Base-by-base conservation (phyloP, 129 eudicot species). In the Flaveria brownii region DNA sequence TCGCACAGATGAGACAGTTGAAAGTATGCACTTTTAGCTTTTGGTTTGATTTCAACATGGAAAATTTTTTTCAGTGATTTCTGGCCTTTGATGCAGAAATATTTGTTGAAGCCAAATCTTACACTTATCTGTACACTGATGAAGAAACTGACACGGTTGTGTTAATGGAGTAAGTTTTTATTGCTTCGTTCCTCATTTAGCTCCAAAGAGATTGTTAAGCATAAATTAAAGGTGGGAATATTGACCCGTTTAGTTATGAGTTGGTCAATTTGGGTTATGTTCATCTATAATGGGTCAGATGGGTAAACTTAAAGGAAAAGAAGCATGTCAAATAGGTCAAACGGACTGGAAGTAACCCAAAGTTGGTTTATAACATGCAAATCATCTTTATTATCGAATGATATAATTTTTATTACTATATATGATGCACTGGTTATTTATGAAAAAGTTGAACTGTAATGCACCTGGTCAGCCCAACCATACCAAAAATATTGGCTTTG, bases 1-100 rank as follows among this genome's bases (percentile, higher is more conserved):
- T 65, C 96, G 99, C 36, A 91, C 99, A 13, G 96, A 94, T 73
- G 99, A 94, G 83, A 65, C 90, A 2, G 81, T 94, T 75, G 97
- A 94, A 75, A 91, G 99, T 94, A 91, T 65, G 86, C 59, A 60
- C 54, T 77, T 80, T 59, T 2, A 75, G 60, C 42, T 66, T 65
- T 7, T 64, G 18, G 3, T 49, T 17, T 49, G 66, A 55, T 55
- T 45, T 54, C 4, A 15, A 50, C 25, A 39, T 54, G 36, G n/a
- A 43, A 46, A 26, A 12, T 13, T 16, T 39, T 63, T 72, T 26
- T 64, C 42, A 55, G 3, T n/a, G 59, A n/a, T 33, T 25, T 70
- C 9, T 26, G 41, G 43, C 51, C 23, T 79, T 52, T 72, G 41
- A 46, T 85, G 78, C 99, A 94, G 99, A 79, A 77, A 82, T 94